phyloP scores from a whole-genome alignment of 768 basidiomycete genomes.

The Suillus decipiens region DNA sequence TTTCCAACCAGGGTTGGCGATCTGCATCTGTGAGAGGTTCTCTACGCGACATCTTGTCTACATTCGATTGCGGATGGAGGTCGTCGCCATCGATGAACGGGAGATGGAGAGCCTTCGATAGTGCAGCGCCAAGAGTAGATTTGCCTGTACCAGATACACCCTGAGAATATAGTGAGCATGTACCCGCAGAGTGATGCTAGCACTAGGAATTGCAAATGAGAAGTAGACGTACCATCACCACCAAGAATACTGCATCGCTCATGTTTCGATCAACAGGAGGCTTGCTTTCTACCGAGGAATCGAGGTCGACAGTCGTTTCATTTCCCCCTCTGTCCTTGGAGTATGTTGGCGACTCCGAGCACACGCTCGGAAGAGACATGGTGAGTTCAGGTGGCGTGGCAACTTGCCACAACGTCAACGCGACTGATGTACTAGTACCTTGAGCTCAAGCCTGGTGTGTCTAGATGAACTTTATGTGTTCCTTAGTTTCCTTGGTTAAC shows the following conservation, averaged over 20 bases:
- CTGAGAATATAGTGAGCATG: constrained; percentile 33
- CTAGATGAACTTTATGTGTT: not conserved
- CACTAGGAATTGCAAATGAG: not conserved
- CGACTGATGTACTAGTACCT: not conserved
- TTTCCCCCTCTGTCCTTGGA: not conserved
- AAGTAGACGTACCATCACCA: constrained; percentile 51
- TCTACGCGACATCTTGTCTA: constrained; percentile 85
- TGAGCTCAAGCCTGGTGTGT: not conserved
- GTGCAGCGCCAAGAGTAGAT: constrained; percentile 63
- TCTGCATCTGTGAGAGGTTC: constrained; percentile 79
- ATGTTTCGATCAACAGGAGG: constrained; percentile 6
- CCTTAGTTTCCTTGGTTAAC: not conserved
- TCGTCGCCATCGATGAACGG: constrained; percentile 92
- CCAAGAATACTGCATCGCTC: constrained; percentile 35
- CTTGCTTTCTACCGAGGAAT: not conserved
- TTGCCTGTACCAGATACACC: constrained; percentile 80
- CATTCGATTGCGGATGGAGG: constrained; percentile 79
- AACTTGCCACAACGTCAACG: not conserved
- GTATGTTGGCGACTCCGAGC: not conserved
- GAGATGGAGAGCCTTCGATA: constrained; percentile 61
- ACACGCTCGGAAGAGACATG: not conserved
- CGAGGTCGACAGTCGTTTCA: not conserved
- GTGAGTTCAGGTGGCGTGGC: not conserved
- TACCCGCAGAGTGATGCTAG: not conserved
- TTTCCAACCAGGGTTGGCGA: constrained; percentile 82